Conservation (phyloP, 495 filamentous ascomycete genomes). For the Hyaloscypha variabilis region DNA sequence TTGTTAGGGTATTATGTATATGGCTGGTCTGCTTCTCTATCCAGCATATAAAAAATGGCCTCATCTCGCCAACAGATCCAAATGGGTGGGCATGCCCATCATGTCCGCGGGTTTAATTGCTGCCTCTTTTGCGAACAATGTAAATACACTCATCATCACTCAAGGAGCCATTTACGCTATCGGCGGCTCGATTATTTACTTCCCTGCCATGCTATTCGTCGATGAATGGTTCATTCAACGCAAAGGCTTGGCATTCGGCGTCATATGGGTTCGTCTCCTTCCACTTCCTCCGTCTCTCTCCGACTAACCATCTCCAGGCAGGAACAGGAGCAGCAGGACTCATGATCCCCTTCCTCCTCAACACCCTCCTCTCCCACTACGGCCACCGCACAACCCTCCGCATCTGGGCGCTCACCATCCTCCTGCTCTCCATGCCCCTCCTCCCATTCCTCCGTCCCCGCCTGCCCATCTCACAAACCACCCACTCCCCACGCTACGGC, state of each 20-base stretch:
- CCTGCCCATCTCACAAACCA: conserved; percentile 45
- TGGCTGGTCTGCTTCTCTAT: conserved; percentile 7
- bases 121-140: conserved; percentile 44
- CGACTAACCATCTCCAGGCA: conserved; percentile 27
- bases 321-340: conserved; percentile 34
- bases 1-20: conserved; percentile 28
- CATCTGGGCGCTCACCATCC: conserved; percentile 49
- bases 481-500: conserved; percentile 37
- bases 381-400: conserved; percentile 60
- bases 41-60: conserved; percentile 20
- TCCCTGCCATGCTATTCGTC: conserved; percentile 39
- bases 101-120: conserved; percentile 35
- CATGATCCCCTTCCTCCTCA: conserved; percentile 25
- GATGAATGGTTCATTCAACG: conserved; percentile 51
- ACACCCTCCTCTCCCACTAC: conserved; percentile 35
- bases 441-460: conserved; percentile 61
- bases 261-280: conserved; percentile 51
- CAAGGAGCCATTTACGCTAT: conserved; percentile 53
- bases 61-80: conserved; percentile 5
- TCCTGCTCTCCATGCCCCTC: conserved; percentile 54
- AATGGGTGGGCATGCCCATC: conserved; percentile 19
- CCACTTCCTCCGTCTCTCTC: conserved; percentile 51
- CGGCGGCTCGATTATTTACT: conserved; percentile 43
- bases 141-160: conserved; percentile 48
- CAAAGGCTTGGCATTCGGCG: conserved; percentile 53